Conservation (phyloP, 176 grass and related monocot genomes). For the Coix lacrymajobi region DNA sequence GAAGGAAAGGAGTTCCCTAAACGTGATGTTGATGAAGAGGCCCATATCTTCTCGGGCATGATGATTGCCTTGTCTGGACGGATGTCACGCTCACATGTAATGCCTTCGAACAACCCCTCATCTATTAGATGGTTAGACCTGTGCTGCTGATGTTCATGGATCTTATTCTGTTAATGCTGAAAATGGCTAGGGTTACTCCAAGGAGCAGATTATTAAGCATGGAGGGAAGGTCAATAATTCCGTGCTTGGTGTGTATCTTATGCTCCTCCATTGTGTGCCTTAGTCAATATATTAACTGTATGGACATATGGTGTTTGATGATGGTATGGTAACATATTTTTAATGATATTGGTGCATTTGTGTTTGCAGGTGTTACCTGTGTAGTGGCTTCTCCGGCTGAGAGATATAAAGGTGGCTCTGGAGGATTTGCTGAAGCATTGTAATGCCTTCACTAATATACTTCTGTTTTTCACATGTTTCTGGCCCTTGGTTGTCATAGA, state of each 20-base stretch:
- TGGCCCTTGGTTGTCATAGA: not conserved
- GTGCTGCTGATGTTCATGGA: not conserved
- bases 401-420: slow-evolving; percentile 56
- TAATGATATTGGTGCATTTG: not conserved
- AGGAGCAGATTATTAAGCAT: slow-evolving; percentile 73
- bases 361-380: slow-evolving; percentile 49
- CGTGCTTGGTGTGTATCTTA: slow-evolving; percentile 45
- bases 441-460: slow-evolving; percentile 17
- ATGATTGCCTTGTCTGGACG: slow-evolving; percentile 74
- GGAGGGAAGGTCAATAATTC: slow-evolving; percentile 64
- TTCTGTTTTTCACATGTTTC: not conserved
- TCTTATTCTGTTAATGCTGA: slow-evolving; percentile 7
- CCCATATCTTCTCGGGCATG: slow-evolving; percentile 57
- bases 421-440: slow-evolving; percentile 77
- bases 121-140: not conserved
- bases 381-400: slow-evolving; percentile 66
- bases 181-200: slow-evolving; percentile 53
- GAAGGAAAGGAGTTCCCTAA: slow-evolving; percentile 42
- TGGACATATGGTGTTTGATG: slow-evolving; percentile 8
- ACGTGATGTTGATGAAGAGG: slow-evolving; percentile 30
- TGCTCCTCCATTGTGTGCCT: not conserved
- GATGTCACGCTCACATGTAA: slow-evolving; percentile 77
- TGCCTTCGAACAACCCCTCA: not conserved
- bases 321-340: not conserved
- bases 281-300: slow-evolving; percentile 1